Conservation (phyloP, 768 basidiomycete species). For the Lactifluus echinatus region DNA sequence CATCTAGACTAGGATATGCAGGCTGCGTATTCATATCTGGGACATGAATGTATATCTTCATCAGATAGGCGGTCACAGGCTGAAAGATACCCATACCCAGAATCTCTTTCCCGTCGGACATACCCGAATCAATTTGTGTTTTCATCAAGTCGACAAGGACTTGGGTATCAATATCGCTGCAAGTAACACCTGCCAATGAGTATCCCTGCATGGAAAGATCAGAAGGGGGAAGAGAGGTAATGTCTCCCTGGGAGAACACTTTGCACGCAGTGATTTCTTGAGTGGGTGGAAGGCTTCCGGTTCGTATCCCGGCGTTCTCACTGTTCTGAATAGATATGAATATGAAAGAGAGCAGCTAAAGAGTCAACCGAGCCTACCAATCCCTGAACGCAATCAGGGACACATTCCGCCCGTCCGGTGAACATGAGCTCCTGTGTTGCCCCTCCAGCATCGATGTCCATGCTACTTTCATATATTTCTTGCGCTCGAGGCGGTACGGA, state of each 20-base stretch:
- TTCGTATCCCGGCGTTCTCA: not conserved
- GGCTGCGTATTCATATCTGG: slow-evolving; percentile 31
- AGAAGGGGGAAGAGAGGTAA: slow-evolving; percentile 18
- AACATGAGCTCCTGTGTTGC: slow-evolving; percentile 21
- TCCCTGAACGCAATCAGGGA: slow-evolving; percentile 14
- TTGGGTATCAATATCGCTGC: slow-evolving; percentile 33
- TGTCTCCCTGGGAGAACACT: not conserved
- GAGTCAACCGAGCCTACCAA: slow-evolving; percentile 1
- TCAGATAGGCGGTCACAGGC: not conserved
- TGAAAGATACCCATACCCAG: slow-evolving; percentile 39
- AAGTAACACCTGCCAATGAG: slow-evolving; percentile 1
- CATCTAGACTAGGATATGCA: not conserved
- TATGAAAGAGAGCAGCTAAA: not conserved
- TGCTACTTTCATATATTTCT: slow-evolving; percentile 25
- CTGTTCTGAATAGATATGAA: slow-evolving; percentile 4
- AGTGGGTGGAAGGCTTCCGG: slow-evolving; percentile 23
- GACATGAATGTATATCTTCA: not conserved
- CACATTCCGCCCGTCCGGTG: slow-evolving; percentile 10
- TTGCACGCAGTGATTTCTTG: not conserved
- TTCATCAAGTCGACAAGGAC: slow-evolving; percentile 29
- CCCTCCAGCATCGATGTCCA: slow-evolving; percentile 45
- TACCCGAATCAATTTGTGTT: slow-evolving; percentile 9
- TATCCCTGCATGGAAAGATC: slow-evolving; percentile 9
- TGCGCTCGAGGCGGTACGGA: slow-evolving; percentile 24
- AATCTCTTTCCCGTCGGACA: slow-evolving; percentile 37